Conservation (phyloP, 2,329 filamentous ascomycete genomes). For the Colletotrichum shisoi region DNA sequence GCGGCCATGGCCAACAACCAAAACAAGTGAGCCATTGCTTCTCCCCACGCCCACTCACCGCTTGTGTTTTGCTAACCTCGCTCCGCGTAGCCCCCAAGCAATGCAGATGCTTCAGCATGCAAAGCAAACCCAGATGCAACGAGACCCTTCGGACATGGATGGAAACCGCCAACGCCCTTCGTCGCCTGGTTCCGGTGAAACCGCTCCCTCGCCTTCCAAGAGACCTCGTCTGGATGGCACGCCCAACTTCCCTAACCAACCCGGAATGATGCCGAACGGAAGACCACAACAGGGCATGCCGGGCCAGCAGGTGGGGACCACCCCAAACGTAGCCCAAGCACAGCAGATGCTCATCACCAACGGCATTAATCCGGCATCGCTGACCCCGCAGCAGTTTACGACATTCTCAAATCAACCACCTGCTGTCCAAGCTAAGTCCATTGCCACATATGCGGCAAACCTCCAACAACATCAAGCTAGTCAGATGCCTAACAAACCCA, state of each 20-base stretch:
- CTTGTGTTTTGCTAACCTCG: constrained; percentile 32
- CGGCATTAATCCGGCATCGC: constrained; percentile 76
- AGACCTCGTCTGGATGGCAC: constrained; percentile 78
- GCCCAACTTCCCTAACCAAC: constrained; percentile 75
- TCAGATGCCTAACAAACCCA: constrained; percentile 82
- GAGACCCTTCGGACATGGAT: constrained; percentile 87
- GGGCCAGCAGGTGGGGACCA: constrained; percentile 70
- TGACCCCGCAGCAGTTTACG: constrained; percentile 80
- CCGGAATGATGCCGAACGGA: constrained; percentile 76
- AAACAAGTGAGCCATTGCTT: constrained; percentile 65
- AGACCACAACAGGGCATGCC: constrained; percentile 75
- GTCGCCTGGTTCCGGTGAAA: constrained; percentile 83
- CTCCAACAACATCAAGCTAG: constrained; percentile 82
- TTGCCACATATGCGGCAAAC: constrained; percentile 86
- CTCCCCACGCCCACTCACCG: neutral
- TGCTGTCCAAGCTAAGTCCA: constrained; percentile 78
- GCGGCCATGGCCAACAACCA: constrained; percentile 81
- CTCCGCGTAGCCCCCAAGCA: constrained; percentile 64
- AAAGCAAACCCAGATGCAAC: constrained; percentile 84
- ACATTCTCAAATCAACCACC: constrained; percentile 64
- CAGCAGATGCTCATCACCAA: constrained; percentile 71
- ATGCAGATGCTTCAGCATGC: constrained; percentile 75
- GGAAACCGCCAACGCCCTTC: constrained; percentile 80
- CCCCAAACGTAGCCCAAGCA: constrained; percentile 58
- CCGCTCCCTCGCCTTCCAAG: constrained; percentile 91